phyloP scores from a whole-genome alignment of 208 protist species.

The Trypanosoma platydactyli region DNA sequence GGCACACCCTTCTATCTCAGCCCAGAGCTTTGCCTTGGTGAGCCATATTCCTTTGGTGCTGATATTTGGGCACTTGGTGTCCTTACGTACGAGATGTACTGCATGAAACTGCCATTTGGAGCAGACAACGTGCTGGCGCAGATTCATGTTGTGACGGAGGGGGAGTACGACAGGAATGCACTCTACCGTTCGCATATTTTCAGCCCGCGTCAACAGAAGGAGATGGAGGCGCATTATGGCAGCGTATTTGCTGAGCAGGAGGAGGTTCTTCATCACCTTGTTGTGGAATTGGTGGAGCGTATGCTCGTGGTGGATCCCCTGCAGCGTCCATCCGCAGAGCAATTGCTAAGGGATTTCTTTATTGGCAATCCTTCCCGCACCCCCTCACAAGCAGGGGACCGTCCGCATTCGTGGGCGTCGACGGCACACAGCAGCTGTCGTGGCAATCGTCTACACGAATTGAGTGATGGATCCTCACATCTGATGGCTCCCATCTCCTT shows the following conservation, averaged over 20 bases:
- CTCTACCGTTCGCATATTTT: conserved; percentile 56
- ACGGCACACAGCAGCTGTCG: neutral
- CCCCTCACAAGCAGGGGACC: neutral
- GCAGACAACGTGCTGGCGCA: conserved; percentile 83
- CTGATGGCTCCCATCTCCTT: neutral
- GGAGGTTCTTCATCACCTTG: conserved; percentile 52
- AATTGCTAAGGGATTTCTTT: conserved; percentile 61
- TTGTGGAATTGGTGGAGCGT: conserved; percentile 60
- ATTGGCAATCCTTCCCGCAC: conserved; percentile 11
- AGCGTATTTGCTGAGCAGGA: conserved; percentile 46
- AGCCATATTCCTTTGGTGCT: conserved; percentile 79
- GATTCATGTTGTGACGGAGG: conserved; percentile 86
- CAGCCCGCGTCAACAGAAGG: conserved; percentile 28
- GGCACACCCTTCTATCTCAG: conserved; percentile 91
- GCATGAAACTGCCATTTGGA: conserved; percentile 73
- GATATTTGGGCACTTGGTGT: conserved; percentile 90
- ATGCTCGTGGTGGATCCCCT: conserved; percentile 62
- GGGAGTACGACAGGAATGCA: conserved; percentile 55
- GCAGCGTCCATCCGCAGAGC: conserved; percentile 52
- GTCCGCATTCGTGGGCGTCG: neutral
- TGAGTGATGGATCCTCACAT: no score
- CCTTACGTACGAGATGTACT: conserved; percentile 86
- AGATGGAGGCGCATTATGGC: conserved; percentile 49
- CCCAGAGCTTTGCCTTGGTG: conserved; percentile 86
- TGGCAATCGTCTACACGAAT: no score